These are phyloP conservation scores for Cryphonectria nitschkei DNA, from an alignment of 2,329 filamentous ascomycete genomes.

Conservation along the genomic window DNA sequence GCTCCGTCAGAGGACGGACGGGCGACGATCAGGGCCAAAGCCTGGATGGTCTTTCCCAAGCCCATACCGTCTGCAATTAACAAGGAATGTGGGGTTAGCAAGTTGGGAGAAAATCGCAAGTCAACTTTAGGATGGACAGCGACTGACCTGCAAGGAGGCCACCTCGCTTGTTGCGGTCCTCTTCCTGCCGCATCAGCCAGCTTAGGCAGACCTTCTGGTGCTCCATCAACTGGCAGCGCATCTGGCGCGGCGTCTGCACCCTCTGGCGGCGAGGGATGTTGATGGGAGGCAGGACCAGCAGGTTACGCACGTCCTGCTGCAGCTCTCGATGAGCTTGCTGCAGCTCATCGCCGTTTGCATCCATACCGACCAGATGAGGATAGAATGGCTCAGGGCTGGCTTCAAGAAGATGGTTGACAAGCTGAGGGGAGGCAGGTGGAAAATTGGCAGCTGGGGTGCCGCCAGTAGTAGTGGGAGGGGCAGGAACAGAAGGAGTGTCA, in stretches of 20 bases:
- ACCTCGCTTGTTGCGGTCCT: slow-evolving; percentile 12
- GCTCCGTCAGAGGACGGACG: slow-evolving; percentile 41
- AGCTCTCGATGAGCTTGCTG: not conserved
- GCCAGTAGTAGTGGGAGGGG: not conserved
- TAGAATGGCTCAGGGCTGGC: not conserved
- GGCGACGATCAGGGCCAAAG: slow-evolving; percentile 75
- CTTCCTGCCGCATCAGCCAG: slow-evolving; percentile 22
- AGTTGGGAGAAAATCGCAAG: not conserved
- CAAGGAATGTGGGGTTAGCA: slow-evolving; percentile 2
- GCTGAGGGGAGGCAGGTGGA: not conserved
- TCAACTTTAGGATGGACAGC: too few relatives aligned
- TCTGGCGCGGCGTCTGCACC: slow-evolving; percentile 30
- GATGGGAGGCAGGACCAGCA: slow-evolving; percentile 31
- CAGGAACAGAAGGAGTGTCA: not conserved
- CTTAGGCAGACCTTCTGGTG: slow-evolving; percentile 25
- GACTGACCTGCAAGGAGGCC: slow-evolving; percentile 24
- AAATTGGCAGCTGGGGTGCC: not conserved
- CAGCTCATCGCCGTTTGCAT: not conserved
- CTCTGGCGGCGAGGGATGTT: slow-evolving; percentile 31
- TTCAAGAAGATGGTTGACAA: not conserved
- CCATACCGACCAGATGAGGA: not conserved
- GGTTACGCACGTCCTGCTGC: slow-evolving; percentile 27
- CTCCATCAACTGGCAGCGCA: slow-evolving; percentile 27
- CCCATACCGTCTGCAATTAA: slow-evolving; percentile 79
- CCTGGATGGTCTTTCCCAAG: slow-evolving; percentile 84